phyloP scores from a whole-genome alignment of 2,329 filamentous ascomycete species.

The Neonectria ditissima region DNA sequence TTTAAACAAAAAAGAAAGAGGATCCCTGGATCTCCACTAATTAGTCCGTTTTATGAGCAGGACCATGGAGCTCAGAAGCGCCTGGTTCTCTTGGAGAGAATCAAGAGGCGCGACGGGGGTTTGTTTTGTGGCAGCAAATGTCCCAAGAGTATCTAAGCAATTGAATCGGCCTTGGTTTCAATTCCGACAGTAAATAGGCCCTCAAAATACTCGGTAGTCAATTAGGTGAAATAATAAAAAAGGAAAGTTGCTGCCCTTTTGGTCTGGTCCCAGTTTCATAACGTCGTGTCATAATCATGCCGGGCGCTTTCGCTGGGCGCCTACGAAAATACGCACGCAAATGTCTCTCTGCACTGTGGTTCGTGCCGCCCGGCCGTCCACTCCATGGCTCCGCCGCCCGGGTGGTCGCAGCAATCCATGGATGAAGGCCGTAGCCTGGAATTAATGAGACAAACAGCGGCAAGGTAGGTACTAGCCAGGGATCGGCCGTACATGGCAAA shows the following conservation, averaged over 20 bases:
- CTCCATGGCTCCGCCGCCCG: too few species aligned
- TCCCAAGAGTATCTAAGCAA: background rate
- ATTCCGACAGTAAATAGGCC: background rate
- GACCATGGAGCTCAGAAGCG: background rate
- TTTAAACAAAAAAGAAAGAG: slow-evolving; percentile 21
- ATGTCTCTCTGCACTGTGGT: slow-evolving; percentile 6
- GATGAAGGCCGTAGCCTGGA: too few species aligned
- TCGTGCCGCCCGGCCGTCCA: slow-evolving; percentile 15
- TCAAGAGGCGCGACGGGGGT: background rate
- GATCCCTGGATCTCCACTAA: slow-evolving; percentile 8
- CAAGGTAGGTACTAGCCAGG: background rate
- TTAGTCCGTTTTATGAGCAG: slow-evolving; percentile 17
- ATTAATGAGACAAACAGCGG: too few species aligned
- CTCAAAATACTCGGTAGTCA: too few species aligned
- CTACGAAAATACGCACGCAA: background rate
- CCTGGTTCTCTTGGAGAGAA: background rate
- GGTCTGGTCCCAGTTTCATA: background rate
- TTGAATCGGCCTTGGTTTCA: background rate
- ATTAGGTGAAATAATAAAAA: too few species aligned
- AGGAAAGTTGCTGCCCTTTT: background rate
- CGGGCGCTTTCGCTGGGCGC: slow-evolving; percentile 15
- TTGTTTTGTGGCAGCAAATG: background rate
- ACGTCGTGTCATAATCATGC: slow-evolving; percentile 15
- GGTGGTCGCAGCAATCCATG: too few species aligned
- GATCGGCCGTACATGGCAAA: background rate